A percentile compares a stretch with the other conserved stretches of the same genome.
phyloP scores from a whole-genome alignment of 805 yeast genomes.

The Phaffomyces antillensis region DNA sequence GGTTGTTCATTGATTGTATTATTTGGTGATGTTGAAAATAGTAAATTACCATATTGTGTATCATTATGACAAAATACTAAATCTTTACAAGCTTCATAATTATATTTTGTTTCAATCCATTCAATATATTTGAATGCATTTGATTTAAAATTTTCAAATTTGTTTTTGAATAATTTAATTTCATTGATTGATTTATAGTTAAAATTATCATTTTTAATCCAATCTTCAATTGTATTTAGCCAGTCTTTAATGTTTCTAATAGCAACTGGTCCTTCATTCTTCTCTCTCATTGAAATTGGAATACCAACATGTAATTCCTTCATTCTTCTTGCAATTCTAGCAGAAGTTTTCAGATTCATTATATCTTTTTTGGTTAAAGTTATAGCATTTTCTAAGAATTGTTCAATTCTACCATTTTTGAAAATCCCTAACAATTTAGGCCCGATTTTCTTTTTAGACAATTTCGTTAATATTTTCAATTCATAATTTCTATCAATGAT shows the following conservation, averaged over 20 bases:
- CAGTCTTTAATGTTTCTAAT: slow-evolving; percentile 73
- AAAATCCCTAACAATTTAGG: slow-evolving; percentile 87
- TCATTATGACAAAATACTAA: slow-evolving; percentile 91
- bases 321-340: slow-evolving; percentile 93
- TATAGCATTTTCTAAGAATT: slow-evolving; percentile 75
- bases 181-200: slow-evolving; percentile 16
- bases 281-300: slow-evolving; percentile 51
- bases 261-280: slow-evolving; percentile 51
- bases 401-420: slow-evolving; percentile 89
- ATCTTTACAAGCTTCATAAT: slow-evolving; percentile 34
- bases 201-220: slow-evolving; percentile 34
- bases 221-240: slow-evolving; percentile 41
- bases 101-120: slow-evolving; percentile 53
- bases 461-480: slow-evolving; percentile 60
- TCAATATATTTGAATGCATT: slow-evolving; percentile 45
- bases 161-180: slow-evolving; percentile 34
- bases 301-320: slow-evolving; percentile 85
- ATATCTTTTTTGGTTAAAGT: slow-evolving; percentile 71
- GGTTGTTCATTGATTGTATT: slow-evolving; percentile 20
- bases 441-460: slow-evolving; percentile 76
- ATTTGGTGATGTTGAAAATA: slow-evolving; percentile 48
- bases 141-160: slow-evolving; percentile 43
- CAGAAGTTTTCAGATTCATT: slow-evolving; percentile 66
- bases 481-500: slow-evolving; percentile 85
- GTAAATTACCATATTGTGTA: slow-evolving; percentile 90